Evolutionary conservation across 2,329 filamentous ascomycete genomes (phyloP).

Genomic region (Neofusicoccum sp.): DNA sequence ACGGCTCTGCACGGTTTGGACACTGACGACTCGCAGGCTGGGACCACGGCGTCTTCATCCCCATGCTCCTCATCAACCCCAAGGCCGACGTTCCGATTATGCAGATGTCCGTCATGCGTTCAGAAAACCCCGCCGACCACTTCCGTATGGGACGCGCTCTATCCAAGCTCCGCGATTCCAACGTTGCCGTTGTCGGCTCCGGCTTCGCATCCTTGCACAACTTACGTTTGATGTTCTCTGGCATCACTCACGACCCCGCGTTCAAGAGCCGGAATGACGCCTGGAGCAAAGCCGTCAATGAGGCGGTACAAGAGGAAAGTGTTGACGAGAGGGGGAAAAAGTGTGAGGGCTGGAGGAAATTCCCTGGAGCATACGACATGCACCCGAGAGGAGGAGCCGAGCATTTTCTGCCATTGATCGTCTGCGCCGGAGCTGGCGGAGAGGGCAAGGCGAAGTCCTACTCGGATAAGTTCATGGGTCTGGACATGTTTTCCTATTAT

Average conservation of each 20-base stretch:
- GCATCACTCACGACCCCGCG: conserved; percentile 24
- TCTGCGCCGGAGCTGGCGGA: conserved; percentile 53
- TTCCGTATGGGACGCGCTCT: conserved; percentile 56
- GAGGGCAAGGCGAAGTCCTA: conserved; percentile 45
- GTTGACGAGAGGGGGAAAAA: conserved; percentile 38
- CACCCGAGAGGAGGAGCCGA: conserved; percentile 56
- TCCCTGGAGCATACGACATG: conserved; percentile 52
- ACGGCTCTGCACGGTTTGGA: background rate
- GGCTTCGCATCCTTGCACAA: conserved; percentile 62
- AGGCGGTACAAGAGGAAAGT: conserved; percentile 39
- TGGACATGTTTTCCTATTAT: conserved; percentile 57
- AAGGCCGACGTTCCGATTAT: conserved; percentile 54
- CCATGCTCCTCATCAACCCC: conserved; percentile 55
- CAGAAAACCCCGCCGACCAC: conserved; percentile 51
- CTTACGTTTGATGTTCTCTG: conserved; percentile 47
- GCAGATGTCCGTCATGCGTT: conserved; percentile 56
- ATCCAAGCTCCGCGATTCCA: conserved; percentile 47
- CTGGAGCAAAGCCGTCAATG: conserved; percentile 51
- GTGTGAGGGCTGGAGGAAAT: conserved; percentile 49
- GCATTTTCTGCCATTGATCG: conserved; percentile 60
- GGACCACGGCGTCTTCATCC: conserved; percentile 63
- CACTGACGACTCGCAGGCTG: conserved; percentile 40
- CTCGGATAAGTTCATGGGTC: conserved; percentile 49
- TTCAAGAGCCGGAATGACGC: conserved; percentile 34
- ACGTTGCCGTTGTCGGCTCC: conserved; percentile 60